phyloP scores from a whole-genome alignment of 73 alveolate species.

The Paramecium primaurelia region DNA sequence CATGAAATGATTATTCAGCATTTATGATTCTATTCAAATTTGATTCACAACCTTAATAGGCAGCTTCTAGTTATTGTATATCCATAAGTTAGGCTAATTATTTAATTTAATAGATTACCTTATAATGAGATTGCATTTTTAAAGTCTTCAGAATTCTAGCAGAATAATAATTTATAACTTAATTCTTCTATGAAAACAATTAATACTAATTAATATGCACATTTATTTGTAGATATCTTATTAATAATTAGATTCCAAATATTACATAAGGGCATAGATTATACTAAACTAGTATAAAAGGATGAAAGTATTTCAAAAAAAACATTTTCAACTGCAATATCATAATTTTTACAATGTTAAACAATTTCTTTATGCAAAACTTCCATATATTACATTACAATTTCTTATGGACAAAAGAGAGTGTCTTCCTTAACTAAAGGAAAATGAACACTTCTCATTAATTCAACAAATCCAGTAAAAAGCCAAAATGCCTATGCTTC shows the following conservation, averaged over 20 bases:
- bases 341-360: not conserved
- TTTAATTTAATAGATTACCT: not conserved
- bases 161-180: not conserved
- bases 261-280: not conserved
- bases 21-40: not conserved
- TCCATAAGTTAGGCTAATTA: not conserved
- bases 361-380: not conserved
- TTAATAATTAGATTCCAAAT: not conserved
- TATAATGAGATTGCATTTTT: not conserved
- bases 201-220: not conserved
- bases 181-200: not conserved
- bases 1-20: not conserved
- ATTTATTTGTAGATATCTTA: not conserved
- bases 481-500: conserved; percentile 1
- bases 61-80: not conserved
- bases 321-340: not conserved
- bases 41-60: not conserved
- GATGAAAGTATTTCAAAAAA: not conserved
- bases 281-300: not conserved
- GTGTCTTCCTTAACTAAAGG: not conserved
- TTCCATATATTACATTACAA: not conserved
- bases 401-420: not conserved
- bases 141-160: not conserved
- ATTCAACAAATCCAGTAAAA: not conserved
- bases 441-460: not conserved